Conservation (phyloP, 1,139 yeast genomes). For the Ogataea hybrid region DNA sequence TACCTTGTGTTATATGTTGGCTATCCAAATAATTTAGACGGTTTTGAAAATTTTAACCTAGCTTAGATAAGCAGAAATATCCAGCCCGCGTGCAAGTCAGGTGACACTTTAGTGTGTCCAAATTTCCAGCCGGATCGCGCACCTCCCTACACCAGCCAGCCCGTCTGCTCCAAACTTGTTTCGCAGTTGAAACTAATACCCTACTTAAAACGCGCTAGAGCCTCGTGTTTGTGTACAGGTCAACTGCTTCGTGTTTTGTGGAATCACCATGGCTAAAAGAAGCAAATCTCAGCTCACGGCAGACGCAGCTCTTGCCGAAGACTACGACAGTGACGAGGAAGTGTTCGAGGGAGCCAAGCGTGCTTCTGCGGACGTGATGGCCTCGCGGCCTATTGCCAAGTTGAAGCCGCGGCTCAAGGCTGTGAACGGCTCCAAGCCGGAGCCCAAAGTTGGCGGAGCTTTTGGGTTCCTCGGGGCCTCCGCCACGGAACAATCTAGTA, state of each 20-base stretch:
- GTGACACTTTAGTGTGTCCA: not conserved
- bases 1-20: slow-evolving; percentile 11
- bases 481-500: not conserved
- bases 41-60: slow-evolving; percentile 9
- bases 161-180: slow-evolving; percentile 1
- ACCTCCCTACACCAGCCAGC: slow-evolving; percentile 4
- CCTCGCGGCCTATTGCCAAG: slow-evolving; percentile 51
- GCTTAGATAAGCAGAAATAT: slow-evolving; percentile 4
- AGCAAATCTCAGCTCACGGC: slow-evolving; percentile 44
- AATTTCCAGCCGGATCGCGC: not conserved
- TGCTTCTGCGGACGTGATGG: slow-evolving; percentile 65
- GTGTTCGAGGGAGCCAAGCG: slow-evolving; percentile 33
- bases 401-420: slow-evolving; percentile 20
- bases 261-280: slow-evolving; percentile 46
- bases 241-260: slow-evolving; percentile 8
- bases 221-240: slow-evolving; percentile 36
- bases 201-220: slow-evolving; percentile 7
- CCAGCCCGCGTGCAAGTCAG: slow-evolving; percentile 6
- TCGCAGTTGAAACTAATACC: slow-evolving; percentile 5
- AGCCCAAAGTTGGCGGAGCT: slow-evolving; percentile 8
- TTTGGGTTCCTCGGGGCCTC: slow-evolving; percentile 8
- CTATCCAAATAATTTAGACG: slow-evolving; percentile 7
- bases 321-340: slow-evolving; percentile 38
- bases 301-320: slow-evolving; percentile 50
- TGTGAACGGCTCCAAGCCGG: slow-evolving; percentile 6